These are phyloP conservation scores for Adansonia rubrostipa DNA, from an alignment of 441 rosid species.

Conservation along the genomic window DNA sequence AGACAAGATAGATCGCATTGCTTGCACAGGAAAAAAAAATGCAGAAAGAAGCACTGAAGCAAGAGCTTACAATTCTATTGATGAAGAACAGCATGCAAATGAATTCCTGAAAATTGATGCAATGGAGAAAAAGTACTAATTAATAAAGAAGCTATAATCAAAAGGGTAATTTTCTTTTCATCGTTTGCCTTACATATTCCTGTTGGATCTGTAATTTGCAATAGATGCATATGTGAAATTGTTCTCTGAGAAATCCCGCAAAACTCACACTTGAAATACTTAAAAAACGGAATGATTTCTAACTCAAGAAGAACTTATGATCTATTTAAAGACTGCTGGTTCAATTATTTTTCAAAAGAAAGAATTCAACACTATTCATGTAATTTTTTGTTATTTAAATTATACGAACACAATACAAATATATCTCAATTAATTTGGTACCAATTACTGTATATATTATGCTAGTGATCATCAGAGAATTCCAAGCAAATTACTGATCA, in stretches of 20 bases:
- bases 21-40: background rate
- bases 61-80: conserved; percentile 1
- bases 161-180: background rate
- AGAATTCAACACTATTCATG: background rate
- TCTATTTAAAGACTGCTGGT: background rate
- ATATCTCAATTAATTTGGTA: background rate
- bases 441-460: too few relatives aligned
- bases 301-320: background rate
- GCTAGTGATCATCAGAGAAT: too few relatives aligned
- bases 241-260: conserved; percentile 24
- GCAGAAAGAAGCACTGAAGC: background rate
- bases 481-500: background rate
- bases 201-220: conserved; percentile 8
- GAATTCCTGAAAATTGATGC: conserved; percentile 16
- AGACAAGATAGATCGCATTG: background rate
- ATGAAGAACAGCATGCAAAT: conserved; percentile 23
- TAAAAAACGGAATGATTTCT: background rate
- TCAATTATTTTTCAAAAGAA: background rate
- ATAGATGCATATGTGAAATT: conserved; percentile 19
- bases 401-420: background rate
- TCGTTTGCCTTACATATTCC: conserved; percentile 14
- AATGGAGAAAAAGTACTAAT: background rate
- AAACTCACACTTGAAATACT: background rate
- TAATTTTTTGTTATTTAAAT: background rate
- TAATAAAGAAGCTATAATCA: background rate